phyloP scores from a whole-genome alignment of 106 monocot genomes.

The Gastrodia elata region DNA sequence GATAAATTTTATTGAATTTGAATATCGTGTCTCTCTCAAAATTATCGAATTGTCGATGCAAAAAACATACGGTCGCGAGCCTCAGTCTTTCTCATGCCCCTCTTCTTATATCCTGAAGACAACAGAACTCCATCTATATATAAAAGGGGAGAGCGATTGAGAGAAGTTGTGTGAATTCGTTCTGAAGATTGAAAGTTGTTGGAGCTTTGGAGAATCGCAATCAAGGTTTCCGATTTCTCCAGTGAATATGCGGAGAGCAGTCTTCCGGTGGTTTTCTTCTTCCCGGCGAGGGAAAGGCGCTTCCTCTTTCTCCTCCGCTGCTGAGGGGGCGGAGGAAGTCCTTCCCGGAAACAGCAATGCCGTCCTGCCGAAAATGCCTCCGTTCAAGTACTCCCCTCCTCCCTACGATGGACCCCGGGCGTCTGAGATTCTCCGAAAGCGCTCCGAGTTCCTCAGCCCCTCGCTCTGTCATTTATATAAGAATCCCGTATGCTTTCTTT shows the following conservation, averaged over 20 bases:
- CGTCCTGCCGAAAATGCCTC: conserved; percentile 49
- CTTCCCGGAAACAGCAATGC: not conserved
- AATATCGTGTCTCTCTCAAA: too few species aligned
- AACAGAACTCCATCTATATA: too few species aligned
- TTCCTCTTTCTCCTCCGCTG: not conserved
- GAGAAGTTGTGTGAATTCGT: too few species aligned
- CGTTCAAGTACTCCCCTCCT: conserved; percentile 62
- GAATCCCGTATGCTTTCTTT: conserved; percentile 43
- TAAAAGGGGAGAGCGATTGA: too few species aligned
- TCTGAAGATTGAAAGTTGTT: too few species aligned
- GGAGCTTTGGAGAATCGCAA: too few species aligned
- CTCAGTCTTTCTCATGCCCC: too few species aligned
- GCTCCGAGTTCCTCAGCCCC: conserved; percentile 76
- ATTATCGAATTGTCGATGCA: too few species aligned
- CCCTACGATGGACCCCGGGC: conserved; percentile 65
- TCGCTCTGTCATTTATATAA: conserved; percentile 70
- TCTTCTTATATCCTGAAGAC: too few species aligned
- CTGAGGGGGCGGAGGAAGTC: not conserved
- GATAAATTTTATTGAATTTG: too few species aligned
- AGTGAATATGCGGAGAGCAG: not conserved
- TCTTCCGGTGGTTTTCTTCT: conserved; percentile 1
- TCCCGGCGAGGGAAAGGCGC: not conserved
- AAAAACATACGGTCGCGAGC: too few species aligned
- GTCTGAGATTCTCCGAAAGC: conserved; percentile 56
- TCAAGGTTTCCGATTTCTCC: not conserved